Base-by-base conservation (phyloP, 2,329 filamentous ascomycete species). In the Dothistroma septosporum region DNA sequence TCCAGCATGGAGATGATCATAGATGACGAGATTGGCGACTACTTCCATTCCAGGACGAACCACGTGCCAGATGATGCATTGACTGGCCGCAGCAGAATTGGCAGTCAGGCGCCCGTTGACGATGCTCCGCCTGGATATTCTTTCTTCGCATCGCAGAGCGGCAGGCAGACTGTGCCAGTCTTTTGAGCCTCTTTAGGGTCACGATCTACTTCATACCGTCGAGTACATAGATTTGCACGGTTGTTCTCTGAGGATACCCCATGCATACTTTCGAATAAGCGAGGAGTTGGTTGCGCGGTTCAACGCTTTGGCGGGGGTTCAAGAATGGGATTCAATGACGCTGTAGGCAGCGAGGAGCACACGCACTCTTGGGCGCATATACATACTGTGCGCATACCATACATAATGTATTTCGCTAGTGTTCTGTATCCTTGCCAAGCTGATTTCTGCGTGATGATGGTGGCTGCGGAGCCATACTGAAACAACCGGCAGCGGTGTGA, bases 11-110 rank as follows among this genome's bases (percentile, higher is more conserved):
- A 68, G 60, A 58, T 70, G 63, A 66, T 67, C 9, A 55, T 66
- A 35, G 68, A 68, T 22, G 73, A 68, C 3, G 69, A 67, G 7
- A 59, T 64, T 6, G 57, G 62, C 7, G 73, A 72, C 37, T 67
- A 76, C 59, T 77, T 77, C 59, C 63, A 66, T 8, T 70, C 75
- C 1, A 67, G 76, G 19, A 75, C 72, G 33, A 61, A 76, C 19
- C 68, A 69, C n/a, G 70, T 72, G 8, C 72, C 75, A 8, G 50
- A 59, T 14, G 62, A 53, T 4, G 52, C 62, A n/a, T 68, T 66
- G 19, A 49, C 66, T 14, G 66, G 68, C 21, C 60, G 67, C 22
- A 71, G 69, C 58, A 57, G 63, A 28, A 63, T 70, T 16, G 63
- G 66, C 28, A 62, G 64, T 32, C 50, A 64, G 32, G 24, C 48